Evolutionary conservation across 2,329 filamentous ascomycete species (phyloP), one percentile per base, ranked within the genome.

Genomic region (Sarocladium oryzae): DNA sequence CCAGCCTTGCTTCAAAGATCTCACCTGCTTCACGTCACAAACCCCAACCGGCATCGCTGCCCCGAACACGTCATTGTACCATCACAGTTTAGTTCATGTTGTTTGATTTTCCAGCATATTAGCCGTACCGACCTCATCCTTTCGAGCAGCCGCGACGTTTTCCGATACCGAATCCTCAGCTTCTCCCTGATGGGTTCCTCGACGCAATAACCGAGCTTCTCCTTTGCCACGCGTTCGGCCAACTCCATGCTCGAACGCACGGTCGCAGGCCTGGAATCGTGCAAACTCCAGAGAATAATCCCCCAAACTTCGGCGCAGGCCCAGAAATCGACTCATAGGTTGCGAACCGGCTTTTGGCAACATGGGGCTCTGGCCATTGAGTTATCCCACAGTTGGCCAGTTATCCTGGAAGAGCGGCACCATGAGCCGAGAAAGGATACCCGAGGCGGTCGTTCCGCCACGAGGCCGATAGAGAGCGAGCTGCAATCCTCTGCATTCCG

Each of bases 171-270:
- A 11, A 26, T 9, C n/a, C 26, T 21, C 21, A 7, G n/a, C 18
- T 21, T 28, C 16, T 36, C 33, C 21, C 40, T 51, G 24, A 52
- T 53, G 35, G 50, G n/a, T 37, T 28, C 46, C 24, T 48, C 49
- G 38, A 20, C 30, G 45, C 37, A 24, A 45, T 43, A 40, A 46
- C 37, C 28, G 32, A 16, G 3, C 37, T 38, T 24, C 9, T 15
- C 35, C 21, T 24, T 43, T 15, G 26, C 30, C 38, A 50, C 18
- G 38, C 50, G 51, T 45, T 18, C 16, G 45, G 28, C 30, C 13
- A 32, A 16, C 15, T n/a, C 18, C 40, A 79, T 81, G 77, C 74
- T 81, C 60, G 78, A 81, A 70, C 75, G 77, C 72, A 78, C 77
- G 52, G 75, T 76, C 36, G 72, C 73, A 55, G 72, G 69, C 64